These are phyloP conservation scores for carrot (Daucus carota) DNA, from an alignment of 129 eudicot species.

Conservation along the genomic window DNA sequence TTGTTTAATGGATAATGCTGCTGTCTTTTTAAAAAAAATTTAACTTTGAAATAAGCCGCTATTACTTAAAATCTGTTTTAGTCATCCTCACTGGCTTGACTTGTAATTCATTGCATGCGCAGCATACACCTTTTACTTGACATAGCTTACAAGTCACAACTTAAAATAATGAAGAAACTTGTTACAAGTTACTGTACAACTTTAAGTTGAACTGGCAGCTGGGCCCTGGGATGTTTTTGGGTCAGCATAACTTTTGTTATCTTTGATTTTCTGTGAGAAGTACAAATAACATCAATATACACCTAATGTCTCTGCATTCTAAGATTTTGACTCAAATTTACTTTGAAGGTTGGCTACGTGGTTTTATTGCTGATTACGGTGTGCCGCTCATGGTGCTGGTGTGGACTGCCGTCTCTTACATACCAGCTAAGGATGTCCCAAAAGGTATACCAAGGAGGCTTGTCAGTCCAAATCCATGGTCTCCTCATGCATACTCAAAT, in stretches of 20 bases:
- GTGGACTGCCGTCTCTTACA: constrained; percentile 87
- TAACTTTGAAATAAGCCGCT: background rate
- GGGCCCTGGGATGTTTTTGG: too few relatives aligned
- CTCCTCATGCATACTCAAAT: constrained; percentile 83
- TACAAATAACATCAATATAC: background rate
- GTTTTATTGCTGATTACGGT: constrained; percentile 90
- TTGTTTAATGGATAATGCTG: too few relatives aligned
- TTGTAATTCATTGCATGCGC: background rate
- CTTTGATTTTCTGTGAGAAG: background rate
- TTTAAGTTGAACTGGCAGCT: too few relatives aligned
- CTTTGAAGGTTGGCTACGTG: constrained; percentile 79
- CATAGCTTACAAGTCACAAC: background rate
- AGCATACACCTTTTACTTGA: background rate
- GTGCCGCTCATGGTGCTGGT: constrained; percentile 91
- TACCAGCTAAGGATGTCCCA: constrained; percentile 82
- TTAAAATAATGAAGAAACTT: background rate
- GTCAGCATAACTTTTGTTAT: background rate
- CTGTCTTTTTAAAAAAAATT: too few relatives aligned
- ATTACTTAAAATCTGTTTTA: background rate
- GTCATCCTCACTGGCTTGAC: background rate
- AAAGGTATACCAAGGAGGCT: constrained; percentile 88
- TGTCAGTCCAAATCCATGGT: constrained; percentile 97
- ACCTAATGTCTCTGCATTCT: background rate
- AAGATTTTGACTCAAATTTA: constrained; percentile 15
- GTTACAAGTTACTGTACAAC: background rate